A percentile compares a stretch with the other conserved stretches of the same genome.
Conservation (phyloP, 2,329 filamentous ascomycete species). For the Aspergillus melleus region DNA sequence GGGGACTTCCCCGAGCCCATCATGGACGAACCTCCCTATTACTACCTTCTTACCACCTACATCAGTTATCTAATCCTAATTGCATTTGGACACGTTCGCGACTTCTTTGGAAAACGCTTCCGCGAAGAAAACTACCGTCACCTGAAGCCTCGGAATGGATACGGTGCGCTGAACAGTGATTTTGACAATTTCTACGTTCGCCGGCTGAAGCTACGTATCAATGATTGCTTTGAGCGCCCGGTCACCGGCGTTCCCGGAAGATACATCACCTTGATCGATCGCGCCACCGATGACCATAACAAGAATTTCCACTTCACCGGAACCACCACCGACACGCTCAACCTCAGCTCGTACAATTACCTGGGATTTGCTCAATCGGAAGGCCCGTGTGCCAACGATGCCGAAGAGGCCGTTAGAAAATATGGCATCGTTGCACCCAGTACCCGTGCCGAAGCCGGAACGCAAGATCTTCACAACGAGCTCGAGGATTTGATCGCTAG, state of each 20-base stretch:
- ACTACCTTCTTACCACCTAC: constrained; percentile 95
- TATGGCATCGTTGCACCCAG: constrained; percentile 83
- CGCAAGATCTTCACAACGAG: constrained; percentile 81
- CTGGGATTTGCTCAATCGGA: constrained; percentile 97
- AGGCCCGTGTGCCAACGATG: constrained; percentile 89
- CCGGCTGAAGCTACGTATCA: constrained; percentile 87
- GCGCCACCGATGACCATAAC: constrained; percentile 89
- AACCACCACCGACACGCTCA: constrained; percentile 89
- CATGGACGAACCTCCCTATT: constrained; percentile 95
- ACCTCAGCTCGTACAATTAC: constrained; percentile 99
- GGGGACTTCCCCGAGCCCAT: constrained; percentile 77
- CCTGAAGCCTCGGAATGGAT: constrained; percentile 79
- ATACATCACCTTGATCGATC: constrained; percentile 89
- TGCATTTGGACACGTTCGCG: constrained; percentile 88
- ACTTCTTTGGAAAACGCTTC: constrained; percentile 98
- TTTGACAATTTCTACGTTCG: constrained; percentile 99
- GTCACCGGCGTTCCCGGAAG: constrained; percentile 91
- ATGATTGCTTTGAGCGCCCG: constrained; percentile 93
- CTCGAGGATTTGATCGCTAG: constrained; percentile 85
- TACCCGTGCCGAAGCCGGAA: constrained; percentile 79
- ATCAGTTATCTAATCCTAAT: constrained; percentile 97
- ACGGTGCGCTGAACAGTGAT: constrained; percentile 93
- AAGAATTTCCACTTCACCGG: constrained; percentile 84
- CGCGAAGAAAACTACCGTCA: constrained; percentile 83
- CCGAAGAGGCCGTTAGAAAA: constrained; percentile 80